phyloP scores from a whole-genome alignment of 129 eudicot genomes.

The Calendula officinalis region DNA sequence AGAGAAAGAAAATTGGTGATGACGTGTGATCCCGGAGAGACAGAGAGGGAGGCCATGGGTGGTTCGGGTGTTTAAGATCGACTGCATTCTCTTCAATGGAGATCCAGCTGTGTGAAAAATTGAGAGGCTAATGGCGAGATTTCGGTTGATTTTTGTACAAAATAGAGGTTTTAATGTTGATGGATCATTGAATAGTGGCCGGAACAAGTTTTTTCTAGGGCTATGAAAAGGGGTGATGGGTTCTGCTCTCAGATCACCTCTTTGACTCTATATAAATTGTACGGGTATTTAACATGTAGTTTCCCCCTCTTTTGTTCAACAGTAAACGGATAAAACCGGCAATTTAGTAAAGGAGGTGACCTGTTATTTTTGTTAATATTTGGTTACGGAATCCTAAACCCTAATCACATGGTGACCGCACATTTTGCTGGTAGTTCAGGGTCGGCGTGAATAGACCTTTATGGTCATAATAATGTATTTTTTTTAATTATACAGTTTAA shows the following conservation, averaged over 20 bases:
- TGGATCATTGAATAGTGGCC: conserved; percentile 5
- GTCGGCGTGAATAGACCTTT: too few species aligned
- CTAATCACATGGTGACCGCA: too few species aligned
- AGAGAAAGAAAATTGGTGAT: conserved; percentile 23
- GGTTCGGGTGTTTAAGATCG: conserved; percentile 29
- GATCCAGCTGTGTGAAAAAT: neutral
- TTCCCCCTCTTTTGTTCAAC: conserved; percentile 15
- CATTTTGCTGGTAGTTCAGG: too few species aligned
- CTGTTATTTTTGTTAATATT: neutral
- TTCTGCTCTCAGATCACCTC: conserved; percentile 6
- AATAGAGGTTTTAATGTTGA: neutral
- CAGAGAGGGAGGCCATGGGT: conserved; percentile 45
- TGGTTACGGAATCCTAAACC: too few species aligned
- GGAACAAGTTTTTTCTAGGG: conserved; percentile 23
- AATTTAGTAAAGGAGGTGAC: neutral
- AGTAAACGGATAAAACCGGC: neutral
- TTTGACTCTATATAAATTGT: neutral
- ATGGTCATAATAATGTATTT: too few species aligned
- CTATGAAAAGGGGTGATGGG: conserved; percentile 17
- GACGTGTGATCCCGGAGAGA: conserved; percentile 36
- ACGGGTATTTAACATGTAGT: conserved; percentile 3
- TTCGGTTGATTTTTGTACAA: neutral
- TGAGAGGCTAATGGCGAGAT: neutral
- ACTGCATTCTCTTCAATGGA: conserved; percentile 33
- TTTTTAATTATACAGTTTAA: too few species aligned